These are phyloP conservation scores for Penstemon newberryi DNA, from an alignment of 257 asterid genomes.

Conservation along the genomic window DNA sequence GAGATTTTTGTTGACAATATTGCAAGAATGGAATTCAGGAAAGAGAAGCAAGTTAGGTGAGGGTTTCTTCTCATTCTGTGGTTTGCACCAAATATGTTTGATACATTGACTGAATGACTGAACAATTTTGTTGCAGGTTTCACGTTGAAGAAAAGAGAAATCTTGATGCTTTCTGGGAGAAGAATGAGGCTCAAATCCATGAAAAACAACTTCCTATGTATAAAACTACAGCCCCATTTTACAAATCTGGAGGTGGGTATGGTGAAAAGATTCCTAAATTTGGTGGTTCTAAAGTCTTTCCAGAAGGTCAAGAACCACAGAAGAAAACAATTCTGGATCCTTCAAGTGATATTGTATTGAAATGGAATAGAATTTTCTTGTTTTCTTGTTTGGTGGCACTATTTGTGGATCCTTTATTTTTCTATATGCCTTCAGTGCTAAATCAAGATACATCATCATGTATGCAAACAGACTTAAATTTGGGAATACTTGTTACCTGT, in stretches of 20 bases:
- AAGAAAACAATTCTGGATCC: conserved; percentile 68
- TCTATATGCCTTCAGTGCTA: conserved; percentile 68
- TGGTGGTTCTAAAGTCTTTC: conserved; percentile 64
- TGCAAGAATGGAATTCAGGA: conserved; percentile 52
- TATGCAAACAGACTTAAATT: conserved; percentile 61
- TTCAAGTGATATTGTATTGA: conserved; percentile 66
- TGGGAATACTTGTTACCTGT: conserved; percentile 69
- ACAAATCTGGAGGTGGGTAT: conserved; percentile 48
- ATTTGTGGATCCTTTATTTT: conserved; percentile 81
- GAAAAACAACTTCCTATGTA: conserved; percentile 41
- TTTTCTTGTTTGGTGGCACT: conserved; percentile 71
- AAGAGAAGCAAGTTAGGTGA: conserved; percentile 63
- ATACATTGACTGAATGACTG: conserved; percentile 15
- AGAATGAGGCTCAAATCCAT: conserved; percentile 38
- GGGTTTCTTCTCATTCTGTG: not conserved
- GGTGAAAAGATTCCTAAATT: conserved; percentile 45
- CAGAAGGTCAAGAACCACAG: conserved; percentile 56
- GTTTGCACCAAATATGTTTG: not conserved
- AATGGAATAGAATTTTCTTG: conserved; percentile 80
- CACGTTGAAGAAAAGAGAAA: conserved; percentile 54
- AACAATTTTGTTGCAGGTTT: conserved; percentile 44
- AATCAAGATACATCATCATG: conserved; percentile 59
- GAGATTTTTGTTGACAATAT: not conserved
- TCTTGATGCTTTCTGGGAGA: conserved; percentile 55
- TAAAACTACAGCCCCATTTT: conserved; percentile 40